phyloP scores from a whole-genome alignment of 768 basidiomycete species.

The Paxillus ammoniavirescens region DNA sequence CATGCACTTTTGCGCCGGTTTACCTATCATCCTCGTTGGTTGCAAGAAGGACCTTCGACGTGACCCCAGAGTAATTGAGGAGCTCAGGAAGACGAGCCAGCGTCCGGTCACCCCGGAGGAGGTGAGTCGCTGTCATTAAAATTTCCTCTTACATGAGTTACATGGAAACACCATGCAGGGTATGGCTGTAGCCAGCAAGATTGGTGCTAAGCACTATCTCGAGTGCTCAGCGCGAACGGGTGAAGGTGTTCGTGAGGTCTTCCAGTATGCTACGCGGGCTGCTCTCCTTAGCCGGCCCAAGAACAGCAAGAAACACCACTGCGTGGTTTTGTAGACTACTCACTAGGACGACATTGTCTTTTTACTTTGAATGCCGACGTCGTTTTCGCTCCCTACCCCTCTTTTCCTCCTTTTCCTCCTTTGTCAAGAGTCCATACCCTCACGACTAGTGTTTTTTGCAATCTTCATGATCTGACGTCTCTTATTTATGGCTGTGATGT shows the following conservation, averaged over 20 bases:
- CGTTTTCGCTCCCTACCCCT: conserved; percentile 15
- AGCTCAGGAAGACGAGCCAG: conserved; percentile 92
- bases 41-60: conserved; percentile 99
- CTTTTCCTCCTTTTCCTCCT: conserved; percentile 11
- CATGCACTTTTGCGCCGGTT: conserved; percentile 92
- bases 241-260: conserved; percentile 97
- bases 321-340: conserved; percentile 44
- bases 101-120: conserved; percentile 93
- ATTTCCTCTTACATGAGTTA: background rate
- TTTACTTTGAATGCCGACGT: conserved; percentile 22
- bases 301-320: conserved; percentile 40
- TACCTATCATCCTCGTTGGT: conserved; percentile 96
- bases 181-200: conserved; percentile 93
- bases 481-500: conserved; percentile 19
- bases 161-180: conserved; percentile 52
- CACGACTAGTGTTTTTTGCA: conserved; percentile 35
- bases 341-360: conserved; percentile 14
- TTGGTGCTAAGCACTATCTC: conserved; percentile 93
- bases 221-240: conserved; percentile 97
- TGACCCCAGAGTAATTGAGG: conserved; percentile 90
- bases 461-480: conserved; percentile 37
- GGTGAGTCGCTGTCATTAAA: conserved; percentile 40
- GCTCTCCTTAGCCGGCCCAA: conserved; percentile 69
- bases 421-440: conserved; percentile 34
- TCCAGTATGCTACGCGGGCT: conserved; percentile 95